These are phyloP conservation scores for Diddensiella caesifluorescens DNA, from an alignment of 805 yeast genomes.

Conservation along the genomic window DNA sequence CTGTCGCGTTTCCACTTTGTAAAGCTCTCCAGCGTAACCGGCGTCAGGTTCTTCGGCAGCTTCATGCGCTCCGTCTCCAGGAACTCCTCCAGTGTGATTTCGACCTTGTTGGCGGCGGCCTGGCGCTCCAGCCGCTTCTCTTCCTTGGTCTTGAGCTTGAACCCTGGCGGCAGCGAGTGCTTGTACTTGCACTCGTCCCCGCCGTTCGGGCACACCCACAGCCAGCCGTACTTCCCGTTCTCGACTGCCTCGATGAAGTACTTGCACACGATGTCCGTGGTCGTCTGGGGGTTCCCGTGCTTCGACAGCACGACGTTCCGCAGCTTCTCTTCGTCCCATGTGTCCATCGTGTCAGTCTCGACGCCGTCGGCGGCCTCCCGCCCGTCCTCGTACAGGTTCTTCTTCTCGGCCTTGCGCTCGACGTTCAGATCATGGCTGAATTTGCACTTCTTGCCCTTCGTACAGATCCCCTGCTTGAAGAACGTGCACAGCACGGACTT, in stretches of 20 bases:
- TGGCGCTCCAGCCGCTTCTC: constrained; percentile 83
- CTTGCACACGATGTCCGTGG: constrained; percentile 94
- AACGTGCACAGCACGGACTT: constrained; percentile 85
- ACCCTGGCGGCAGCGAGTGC: constrained; percentile 96
- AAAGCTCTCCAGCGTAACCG: constrained; percentile 78
- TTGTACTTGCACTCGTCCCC: constrained; percentile 90
- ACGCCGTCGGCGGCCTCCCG: constrained; percentile 53
- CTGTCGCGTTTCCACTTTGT: constrained; percentile 77
- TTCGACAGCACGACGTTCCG: constrained; percentile 80
- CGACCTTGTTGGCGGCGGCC: constrained; percentile 79
- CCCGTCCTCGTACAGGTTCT: constrained; percentile 86
- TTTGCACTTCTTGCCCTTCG: constrained; percentile 63
- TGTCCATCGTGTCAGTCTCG: constrained; percentile 85
- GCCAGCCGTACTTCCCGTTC: constrained; percentile 97
- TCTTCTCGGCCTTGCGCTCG: constrained; percentile 85
- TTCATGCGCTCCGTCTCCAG: constrained; percentile 87
- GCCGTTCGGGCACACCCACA: constrained; percentile 95
- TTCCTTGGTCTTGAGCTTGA: constrained; percentile 93
- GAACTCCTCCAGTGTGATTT: constrained; percentile 92
- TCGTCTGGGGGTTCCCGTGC: constrained; percentile 90
- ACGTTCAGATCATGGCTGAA: constrained; percentile 83
- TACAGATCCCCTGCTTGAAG: constrained; percentile 83
- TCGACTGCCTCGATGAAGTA: constrained; percentile 94
- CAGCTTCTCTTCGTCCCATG: constrained; percentile 95
- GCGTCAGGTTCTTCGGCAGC: constrained; percentile 70